A percentile compares a stretch with the other conserved stretches of the same genome.
These are phyloP conservation scores for Penicillium dipodomyicola DNA, from an alignment of 495 filamentous ascomycete species.

Conservation along the genomic window DNA sequence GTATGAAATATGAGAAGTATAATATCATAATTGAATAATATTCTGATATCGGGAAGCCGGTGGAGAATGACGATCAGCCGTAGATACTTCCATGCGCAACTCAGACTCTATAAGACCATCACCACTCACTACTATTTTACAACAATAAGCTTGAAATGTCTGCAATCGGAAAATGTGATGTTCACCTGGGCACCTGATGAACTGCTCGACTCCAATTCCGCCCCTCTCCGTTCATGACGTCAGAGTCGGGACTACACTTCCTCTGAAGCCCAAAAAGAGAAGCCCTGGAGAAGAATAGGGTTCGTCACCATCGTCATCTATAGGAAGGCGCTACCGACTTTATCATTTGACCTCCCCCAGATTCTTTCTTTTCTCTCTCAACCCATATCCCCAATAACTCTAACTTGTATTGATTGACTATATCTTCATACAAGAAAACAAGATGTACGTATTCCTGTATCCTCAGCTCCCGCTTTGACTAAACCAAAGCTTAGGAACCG, in stretches of 20 bases:
- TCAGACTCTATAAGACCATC: not conserved
- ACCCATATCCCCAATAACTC: not conserved
- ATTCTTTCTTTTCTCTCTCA: not conserved
- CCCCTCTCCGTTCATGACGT: slow-evolving; percentile 31
- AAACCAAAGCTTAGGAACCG: slow-evolving; percentile 51
- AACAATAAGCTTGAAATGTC: not conserved
- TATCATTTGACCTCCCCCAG: not conserved
- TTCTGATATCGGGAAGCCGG: slow-evolving; percentile 2
- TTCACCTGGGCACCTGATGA: slow-evolving; percentile 1
- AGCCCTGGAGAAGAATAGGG: slow-evolving; percentile 11
- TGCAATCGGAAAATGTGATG: slow-evolving; percentile 3
- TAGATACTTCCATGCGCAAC: not conserved
- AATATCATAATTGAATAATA: not conserved
- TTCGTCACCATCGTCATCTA: slow-evolving; percentile 31
- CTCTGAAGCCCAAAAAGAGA: slow-evolving; percentile 9
- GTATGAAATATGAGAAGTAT: not conserved
- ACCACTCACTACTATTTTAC: not conserved
- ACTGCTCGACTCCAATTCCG: slow-evolving; percentile 15
- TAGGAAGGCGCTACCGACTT: slow-evolving; percentile 16
- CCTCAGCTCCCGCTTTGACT: slow-evolving; percentile 3
- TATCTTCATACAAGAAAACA: slow-evolving; percentile 4
- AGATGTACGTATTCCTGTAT: not conserved
- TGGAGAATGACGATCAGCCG: slow-evolving; percentile 8
- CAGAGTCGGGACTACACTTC: slow-evolving; percentile 24
- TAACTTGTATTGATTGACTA: slow-evolving; percentile 1